Percentiles rank a stretch among this genome's conserved stretches.
Conservation (phyloP, 805 yeast species). For the Lipomyces kockii region DNA sequence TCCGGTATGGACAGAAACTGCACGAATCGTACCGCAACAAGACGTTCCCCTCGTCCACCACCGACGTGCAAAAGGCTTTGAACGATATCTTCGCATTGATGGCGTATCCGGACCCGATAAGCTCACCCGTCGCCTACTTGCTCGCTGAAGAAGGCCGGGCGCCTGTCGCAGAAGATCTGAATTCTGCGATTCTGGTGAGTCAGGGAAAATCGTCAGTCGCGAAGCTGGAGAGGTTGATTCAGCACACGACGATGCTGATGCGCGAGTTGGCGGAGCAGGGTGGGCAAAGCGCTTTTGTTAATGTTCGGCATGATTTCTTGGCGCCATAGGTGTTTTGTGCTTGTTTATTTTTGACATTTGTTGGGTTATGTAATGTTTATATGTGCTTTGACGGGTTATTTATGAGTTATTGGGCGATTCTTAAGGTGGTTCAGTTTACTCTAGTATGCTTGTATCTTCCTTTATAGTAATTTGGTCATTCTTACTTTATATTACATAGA, state of each 20-base stretch:
- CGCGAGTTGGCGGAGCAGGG: slow-evolving; percentile 36
- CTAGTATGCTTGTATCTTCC: neutral
- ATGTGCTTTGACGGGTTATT: neutral
- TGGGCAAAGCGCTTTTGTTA: slow-evolving; percentile 34
- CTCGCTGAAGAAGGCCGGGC: slow-evolving; percentile 48
- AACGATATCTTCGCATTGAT: slow-evolving; percentile 56
- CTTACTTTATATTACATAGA: neutral
- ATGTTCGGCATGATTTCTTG: slow-evolving; percentile 31
- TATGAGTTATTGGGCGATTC: neutral
- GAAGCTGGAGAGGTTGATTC: slow-evolving; percentile 52
- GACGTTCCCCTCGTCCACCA: slow-evolving; percentile 35
- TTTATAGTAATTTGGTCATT: neutral
- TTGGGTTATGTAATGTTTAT: neutral
- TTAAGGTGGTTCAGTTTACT: neutral
- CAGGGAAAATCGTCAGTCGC: slow-evolving; percentile 53
- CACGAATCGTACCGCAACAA: slow-evolving; percentile 43
- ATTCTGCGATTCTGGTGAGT: slow-evolving; percentile 51
- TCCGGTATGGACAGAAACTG: slow-evolving; percentile 50
- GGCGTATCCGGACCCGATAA: slow-evolving; percentile 57
- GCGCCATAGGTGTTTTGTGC: slow-evolving; percentile 7
- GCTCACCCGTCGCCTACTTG: slow-evolving; percentile 47
- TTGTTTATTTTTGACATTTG: neutral
- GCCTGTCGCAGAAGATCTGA: slow-evolving; percentile 51
- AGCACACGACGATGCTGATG: slow-evolving; percentile 45
- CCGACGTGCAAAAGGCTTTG: slow-evolving; percentile 48